A percentile compares a stretch with the other conserved stretches of the same genome.
phyloP scores from a whole-genome alignment of 2,329 filamentous ascomycete genomes.

The Zymoseptoria ardabiliae region DNA sequence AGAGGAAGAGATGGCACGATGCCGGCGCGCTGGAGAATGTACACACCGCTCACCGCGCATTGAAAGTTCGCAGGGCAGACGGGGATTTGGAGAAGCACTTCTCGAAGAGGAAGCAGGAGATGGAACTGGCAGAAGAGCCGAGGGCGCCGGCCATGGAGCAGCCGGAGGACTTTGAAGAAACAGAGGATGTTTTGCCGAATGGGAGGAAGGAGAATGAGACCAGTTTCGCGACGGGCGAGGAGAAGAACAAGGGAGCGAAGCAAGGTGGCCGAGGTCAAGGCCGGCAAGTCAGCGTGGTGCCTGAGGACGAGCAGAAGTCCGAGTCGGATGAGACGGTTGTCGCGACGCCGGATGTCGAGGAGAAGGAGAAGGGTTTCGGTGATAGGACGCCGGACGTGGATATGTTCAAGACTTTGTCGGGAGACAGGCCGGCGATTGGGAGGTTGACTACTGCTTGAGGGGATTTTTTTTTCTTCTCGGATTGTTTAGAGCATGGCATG shows the following conservation, averaged over 20 bases:
- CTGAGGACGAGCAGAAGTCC: background rate
- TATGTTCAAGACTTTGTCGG: background rate
- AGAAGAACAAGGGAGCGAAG: background rate
- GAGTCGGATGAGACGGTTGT: background rate
- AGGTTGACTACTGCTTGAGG: background rate
- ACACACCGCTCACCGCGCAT: conserved; percentile 23
- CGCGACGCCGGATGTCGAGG: background rate
- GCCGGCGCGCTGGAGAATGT: conserved; percentile 30
- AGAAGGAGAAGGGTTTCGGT: background rate
- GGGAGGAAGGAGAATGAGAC: conserved; percentile 16
- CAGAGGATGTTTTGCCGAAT: conserved; percentile 5
- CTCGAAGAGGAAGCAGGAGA: conserved; percentile 20
- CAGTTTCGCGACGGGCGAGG: background rate
- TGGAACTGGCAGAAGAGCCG: conserved; percentile 21
- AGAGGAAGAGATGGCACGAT: conserved; percentile 25
- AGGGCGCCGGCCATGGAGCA: conserved; percentile 24
- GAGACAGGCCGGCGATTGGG: background rate
- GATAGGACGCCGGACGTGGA: background rate
- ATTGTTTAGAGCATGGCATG: background rate
- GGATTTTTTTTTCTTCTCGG: too few species aligned
- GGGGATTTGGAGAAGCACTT: conserved; percentile 26
- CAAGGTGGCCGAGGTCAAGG: background rate
- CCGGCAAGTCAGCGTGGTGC: background rate
- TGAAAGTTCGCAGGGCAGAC: conserved; percentile 21
- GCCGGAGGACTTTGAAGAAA: conserved; percentile 7